Evolutionary conservation across 2,329 filamentous ascomycete genomes (phyloP), one percentile per base, ranked within the genome.

Genomic region (Fusarium sp.): DNA sequence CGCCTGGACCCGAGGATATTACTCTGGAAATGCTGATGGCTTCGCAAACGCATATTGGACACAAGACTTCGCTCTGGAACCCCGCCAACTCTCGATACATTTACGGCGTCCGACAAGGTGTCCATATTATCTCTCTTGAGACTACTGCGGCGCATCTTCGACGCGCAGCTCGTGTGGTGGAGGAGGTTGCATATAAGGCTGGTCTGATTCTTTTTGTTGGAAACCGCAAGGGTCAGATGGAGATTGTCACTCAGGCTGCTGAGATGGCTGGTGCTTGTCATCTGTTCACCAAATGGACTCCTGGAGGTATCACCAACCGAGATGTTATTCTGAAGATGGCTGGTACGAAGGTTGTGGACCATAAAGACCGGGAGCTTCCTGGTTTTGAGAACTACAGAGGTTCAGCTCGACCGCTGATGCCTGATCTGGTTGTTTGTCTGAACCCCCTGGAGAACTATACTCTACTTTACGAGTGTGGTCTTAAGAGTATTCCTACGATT

Each of bases 401-500:
- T 47, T 84, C 90, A 39, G 85, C 88, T 42, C 83, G 89, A 15
- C 90, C 91, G 8, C 79, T 98, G 43, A 88, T 92, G 73, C 96
- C 96, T 0, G 96, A 99, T 78, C 82, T 99, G 62, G 95, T 99
- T 2, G 90, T 99, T 15, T 96, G 93, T 77, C 78, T 99, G 74
- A 99, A 98, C 79, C 95, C 95, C 13, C 77, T 95, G 59, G 96
- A 99, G 84, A 98, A 99, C 80, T 93, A 92, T 76, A 89, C 94
- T 9, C 78, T 98, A 78, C 84, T 99, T 76, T 93, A 96, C 80
- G 96, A 99, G 84, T 98, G 96, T 79, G 93, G 92, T 1, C 79
- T 94, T 60, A 91, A 93, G 77, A 93, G 91, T 76, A 92, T 99
- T 59, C 96, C 96, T 2, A 98, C 96, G 1, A 96, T 99, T 75